Evolutionary conservation across 2,329 filamentous ascomycete species (phyloP).

Genomic region (Calonectria naviculata): DNA sequence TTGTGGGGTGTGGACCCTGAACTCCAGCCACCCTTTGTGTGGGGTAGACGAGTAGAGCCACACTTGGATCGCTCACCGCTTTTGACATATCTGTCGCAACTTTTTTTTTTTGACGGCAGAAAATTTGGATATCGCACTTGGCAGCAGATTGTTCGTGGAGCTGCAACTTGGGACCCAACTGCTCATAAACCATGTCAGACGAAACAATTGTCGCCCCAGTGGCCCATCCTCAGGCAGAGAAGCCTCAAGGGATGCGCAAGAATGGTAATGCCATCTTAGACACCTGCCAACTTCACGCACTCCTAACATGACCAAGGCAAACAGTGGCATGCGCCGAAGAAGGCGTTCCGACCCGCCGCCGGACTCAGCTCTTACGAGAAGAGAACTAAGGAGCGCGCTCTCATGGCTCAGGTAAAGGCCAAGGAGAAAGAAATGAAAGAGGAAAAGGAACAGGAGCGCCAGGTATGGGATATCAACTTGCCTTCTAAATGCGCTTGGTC

Average conservation of each 20-base stretch:
- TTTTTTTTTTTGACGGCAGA: conserved; percentile 43
- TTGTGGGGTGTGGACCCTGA: conserved; percentile 39
- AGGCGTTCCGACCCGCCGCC: conserved; percentile 84
- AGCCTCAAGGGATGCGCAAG: conserved; percentile 76
- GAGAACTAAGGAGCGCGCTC: conserved; percentile 76
- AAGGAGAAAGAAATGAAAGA: conserved; percentile 97
- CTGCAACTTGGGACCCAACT: conserved; percentile 18
- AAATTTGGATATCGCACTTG: conserved; percentile 37
- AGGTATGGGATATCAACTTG: conserved; percentile 77
- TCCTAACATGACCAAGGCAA: conserved; percentile 75
- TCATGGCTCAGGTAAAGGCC: conserved; percentile 83
- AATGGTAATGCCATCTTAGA: conserved; percentile 70
- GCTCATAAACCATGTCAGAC: conserved; percentile 54
- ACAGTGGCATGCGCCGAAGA: conserved; percentile 89
- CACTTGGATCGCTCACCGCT: conserved; percentile 30
- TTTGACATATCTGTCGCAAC: conserved; percentile 26
- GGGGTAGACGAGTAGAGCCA: conserved; percentile 27
- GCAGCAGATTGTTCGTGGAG: conserved; percentile 9
- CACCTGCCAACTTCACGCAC: neutral
- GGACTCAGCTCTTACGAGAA: conserved; percentile 85
- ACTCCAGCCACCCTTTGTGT: conserved; percentile 32
- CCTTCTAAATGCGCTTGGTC: neutral
- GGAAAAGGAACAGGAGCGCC: conserved; percentile 89
- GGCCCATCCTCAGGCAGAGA: conserved; percentile 48
- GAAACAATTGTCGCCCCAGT: conserved; percentile 45